phyloP scores from a whole-genome alignment of 345 rosid species.

The Populus davidiana region DNA sequence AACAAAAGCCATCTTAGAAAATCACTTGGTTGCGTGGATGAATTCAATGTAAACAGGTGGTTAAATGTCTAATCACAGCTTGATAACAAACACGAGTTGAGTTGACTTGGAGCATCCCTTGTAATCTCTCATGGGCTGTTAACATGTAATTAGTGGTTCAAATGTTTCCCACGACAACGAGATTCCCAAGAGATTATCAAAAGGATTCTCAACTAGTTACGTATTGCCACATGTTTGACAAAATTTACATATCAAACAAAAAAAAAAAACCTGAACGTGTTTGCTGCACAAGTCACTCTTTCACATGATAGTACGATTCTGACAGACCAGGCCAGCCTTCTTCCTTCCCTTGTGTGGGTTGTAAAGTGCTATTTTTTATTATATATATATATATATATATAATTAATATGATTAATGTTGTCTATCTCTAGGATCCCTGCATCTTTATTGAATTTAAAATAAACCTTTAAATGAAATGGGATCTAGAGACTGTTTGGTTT shows the following conservation, averaged over 20 bases:
- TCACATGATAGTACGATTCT: background rate
- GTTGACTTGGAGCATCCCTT: conserved; percentile 7
- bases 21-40: conserved; percentile 20
- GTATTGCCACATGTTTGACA: background rate
- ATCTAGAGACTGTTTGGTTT: no score
- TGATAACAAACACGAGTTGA: background rate
- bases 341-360: no score
- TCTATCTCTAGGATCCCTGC: no score
- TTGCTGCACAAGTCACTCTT: background rate
- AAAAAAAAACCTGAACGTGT: background rate
- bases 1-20: background rate
- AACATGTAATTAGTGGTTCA: background rate
- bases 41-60: conserved; percentile 8
- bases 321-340: no score
- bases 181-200: conserved; percentile 14
- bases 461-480: no score
- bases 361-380: no score
- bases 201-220: background rate
- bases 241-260: background rate
- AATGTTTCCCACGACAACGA: conserved; percentile 26
- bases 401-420: no score
- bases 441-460: no score
- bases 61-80: conserved; percentile 24
- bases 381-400: no score
- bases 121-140: background rate